These are phyloP conservation scores for Eucalyptus curtisii DNA, from an alignment of 345 rosid genomes.

Conservation along the genomic window DNA sequence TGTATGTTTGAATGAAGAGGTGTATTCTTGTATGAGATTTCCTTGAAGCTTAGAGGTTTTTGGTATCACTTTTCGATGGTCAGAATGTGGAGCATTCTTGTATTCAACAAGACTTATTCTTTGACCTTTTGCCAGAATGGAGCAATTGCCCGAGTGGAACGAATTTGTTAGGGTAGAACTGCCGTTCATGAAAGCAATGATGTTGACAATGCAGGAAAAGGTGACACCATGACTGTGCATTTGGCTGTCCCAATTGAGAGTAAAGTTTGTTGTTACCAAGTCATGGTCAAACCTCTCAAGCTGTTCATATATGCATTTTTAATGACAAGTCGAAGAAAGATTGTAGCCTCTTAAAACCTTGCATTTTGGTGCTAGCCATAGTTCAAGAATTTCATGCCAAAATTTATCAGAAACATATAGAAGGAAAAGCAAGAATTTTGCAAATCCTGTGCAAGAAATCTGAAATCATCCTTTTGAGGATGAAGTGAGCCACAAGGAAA, in stretches of 20 bases:
- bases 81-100: background rate
- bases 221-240: background rate
- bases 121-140: background rate
- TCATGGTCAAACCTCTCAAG: background rate
- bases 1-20: background rate
- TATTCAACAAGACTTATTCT: background rate
- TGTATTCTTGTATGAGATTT: background rate
- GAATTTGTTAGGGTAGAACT: background rate
- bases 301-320: background rate
- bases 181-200: background rate
- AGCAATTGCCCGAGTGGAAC: background rate
- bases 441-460: background rate
- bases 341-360: background rate
- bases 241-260: background rate
- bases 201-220: background rate
- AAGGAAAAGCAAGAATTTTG: background rate
- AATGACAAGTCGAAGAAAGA: background rate
- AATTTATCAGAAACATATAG: background rate
- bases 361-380: background rate
- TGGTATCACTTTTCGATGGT: background rate
- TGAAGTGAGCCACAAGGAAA: background rate
- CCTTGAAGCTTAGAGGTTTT: background rate
- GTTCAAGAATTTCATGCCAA: background rate
- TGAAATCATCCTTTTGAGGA: background rate
- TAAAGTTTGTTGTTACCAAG: background rate